Percentiles rank a stretch among this genome's conserved stretches.
Conservation (phyloP, 1,284 basidiomycete genomes). For the Pholiota adiposa region DNA sequence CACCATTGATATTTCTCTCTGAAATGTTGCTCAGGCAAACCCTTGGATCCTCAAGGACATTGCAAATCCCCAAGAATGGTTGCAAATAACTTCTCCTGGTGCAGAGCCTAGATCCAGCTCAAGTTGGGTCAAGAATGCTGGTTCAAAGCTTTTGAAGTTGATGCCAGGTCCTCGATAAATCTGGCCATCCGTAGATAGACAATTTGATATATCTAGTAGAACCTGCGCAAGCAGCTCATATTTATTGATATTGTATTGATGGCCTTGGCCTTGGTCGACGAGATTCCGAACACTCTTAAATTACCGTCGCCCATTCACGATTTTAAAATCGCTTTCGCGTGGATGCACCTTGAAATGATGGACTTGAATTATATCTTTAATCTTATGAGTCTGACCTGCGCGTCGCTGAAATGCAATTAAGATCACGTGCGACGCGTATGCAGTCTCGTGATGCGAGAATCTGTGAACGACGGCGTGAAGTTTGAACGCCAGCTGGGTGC, state of each 20-base stretch:
- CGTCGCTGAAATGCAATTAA: too few species aligned
- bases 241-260: background rate
- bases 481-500: background rate
- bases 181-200: background rate
- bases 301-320: too few species aligned
- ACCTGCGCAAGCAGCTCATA: too few species aligned
- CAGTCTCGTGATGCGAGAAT: slow-evolving; percentile 1
- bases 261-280: too few species aligned
- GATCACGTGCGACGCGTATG: background rate
- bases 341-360: too few species aligned
- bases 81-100: slow-evolving; percentile 65
- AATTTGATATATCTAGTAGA: background rate
- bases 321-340: too few species aligned
- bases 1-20: background rate
- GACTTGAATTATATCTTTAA: too few species aligned
- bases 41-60: slow-evolving; percentile 72
- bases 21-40: slow-evolving; percentile 44
- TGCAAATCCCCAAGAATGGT: slow-evolving; percentile 67
- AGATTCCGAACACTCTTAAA: too few species aligned
- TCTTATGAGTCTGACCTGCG: too few species aligned
- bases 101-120: slow-evolving; percentile 3
- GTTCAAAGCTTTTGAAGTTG: slow-evolving; percentile 24
- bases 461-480: background rate
- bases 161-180: slow-evolving; percentile 19
- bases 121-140: slow-evolving; percentile 23